Evolutionary conservation across 495 filamentous ascomycete species (phyloP).

Genomic region (Podospora australis): DNA sequence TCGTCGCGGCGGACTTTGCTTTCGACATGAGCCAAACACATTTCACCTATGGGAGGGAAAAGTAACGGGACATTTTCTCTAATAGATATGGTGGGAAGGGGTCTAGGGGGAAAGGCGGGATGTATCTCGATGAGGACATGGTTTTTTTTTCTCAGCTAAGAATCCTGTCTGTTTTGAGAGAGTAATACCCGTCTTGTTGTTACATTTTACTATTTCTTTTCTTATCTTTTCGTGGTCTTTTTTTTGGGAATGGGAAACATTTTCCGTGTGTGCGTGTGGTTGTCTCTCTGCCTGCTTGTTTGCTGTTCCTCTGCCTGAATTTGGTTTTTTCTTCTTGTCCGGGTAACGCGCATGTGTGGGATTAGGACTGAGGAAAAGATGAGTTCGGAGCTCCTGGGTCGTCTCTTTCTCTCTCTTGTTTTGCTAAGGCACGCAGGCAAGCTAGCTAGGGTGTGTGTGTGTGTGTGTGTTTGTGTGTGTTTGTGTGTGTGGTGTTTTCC

Average conservation of each 20-base stretch:
- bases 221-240: background rate
- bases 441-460: background rate
- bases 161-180: background rate
- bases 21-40: background rate
- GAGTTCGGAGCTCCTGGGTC: background rate
- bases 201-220: background rate
- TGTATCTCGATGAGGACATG: no score
- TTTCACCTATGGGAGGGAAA: background rate
- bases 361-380: background rate
- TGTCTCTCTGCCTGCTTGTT: no score
- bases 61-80: background rate
- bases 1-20: slow-evolving; percentile 7
- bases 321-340: background rate
- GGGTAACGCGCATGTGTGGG: no score
- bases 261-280: background rate
- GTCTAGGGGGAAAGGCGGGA: background rate
- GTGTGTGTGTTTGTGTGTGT: background rate
- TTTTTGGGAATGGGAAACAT: background rate
- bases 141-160: background rate
- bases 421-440: background rate
- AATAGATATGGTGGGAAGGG: background rate
- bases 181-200: no score
- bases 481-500: background rate
- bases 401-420: no score
- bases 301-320: slow-evolving; percentile 1